These are phyloP conservation scores for Pisolithus tinctorius DNA, from an alignment of 768 basidiomycete species.

Conservation along the genomic window DNA sequence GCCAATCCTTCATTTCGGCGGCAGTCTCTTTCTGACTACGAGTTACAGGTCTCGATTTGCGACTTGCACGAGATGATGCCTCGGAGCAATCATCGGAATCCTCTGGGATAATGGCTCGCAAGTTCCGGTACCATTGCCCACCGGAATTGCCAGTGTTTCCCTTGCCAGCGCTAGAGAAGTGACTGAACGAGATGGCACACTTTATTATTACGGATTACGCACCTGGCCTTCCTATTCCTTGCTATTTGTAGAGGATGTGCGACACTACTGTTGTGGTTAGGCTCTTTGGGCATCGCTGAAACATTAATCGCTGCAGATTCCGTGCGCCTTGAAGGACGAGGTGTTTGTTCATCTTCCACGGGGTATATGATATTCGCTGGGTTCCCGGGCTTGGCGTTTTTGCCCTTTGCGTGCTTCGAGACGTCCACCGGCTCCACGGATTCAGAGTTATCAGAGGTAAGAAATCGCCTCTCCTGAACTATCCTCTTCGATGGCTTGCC, in stretches of 20 bases:
- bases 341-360: slow-evolving; percentile 18
- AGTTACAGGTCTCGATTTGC: slow-evolving; percentile 8
- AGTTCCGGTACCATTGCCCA: slow-evolving; percentile 7
- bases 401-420: background rate
- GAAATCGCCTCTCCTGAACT: background rate
- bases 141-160: slow-evolving; percentile 2
- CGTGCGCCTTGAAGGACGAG: slow-evolving; percentile 13
- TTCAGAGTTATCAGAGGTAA: slow-evolving; percentile 3
- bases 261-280: background rate
- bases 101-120: slow-evolving; percentile 1
- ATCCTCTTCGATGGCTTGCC: background rate
- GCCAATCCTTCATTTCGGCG: slow-evolving; percentile 3
- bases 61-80: slow-evolving; percentile 9
- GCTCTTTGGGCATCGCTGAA: background rate
- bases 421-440: background rate
- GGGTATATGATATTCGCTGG: slow-evolving; percentile 1
- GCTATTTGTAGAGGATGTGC: slow-evolving; percentile 14
- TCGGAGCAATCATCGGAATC: slow-evolving; percentile 14
- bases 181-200: background rate
- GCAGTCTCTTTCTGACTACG: slow-evolving; percentile 1
- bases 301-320: background rate
- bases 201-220: background rate
- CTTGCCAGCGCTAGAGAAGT: too few relatives aligned
- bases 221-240: slow-evolving; percentile 12
- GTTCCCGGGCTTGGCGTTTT: background rate